Evolutionary conservation across 148 eudicot species (phyloP), one percentile per base, ranked within the genome.

Genomic region (Camellia lanceoleosa): DNA sequence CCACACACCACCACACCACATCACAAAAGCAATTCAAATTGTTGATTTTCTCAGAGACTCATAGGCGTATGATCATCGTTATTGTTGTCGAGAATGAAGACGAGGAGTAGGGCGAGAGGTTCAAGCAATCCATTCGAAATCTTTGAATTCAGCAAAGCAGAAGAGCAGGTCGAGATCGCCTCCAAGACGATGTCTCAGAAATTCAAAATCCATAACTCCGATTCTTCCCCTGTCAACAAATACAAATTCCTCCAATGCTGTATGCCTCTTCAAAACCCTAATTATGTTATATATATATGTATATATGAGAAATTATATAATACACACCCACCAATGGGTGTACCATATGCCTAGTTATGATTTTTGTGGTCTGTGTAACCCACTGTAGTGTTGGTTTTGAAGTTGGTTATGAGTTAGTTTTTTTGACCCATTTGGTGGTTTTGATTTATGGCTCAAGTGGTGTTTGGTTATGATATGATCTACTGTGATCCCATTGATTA

Each of bases 111-210:
- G 68, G 38, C 77, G 74, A 65, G 23, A 68, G 65, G 60, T 68
- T 56, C 58, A 43, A 52, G 84, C 76, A 59, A 78, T 41, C 74
- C 55, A 51, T 79, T 73, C 77, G 56, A 75, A 7, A 90, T 79
- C 49, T 91, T 80, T 44, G 90, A 88, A 6, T 91, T 91, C 85
- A 71, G 43, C 1, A 82, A 81, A 13, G 90, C 81, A 3, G 93
- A 89, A 30, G 78, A 82, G 71, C 56, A 73, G 20, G 23, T 75
- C 23, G 90, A 87, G 41, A 60, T 51, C 13, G 19, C 61, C 14
- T n/a, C 83, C 23, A 41, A 16, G 74, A 66, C 65, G 70, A 5
- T 47, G 72, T 10, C 81, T 61, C 42, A 80, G 10, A 86, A 86
- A 77, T 51, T 56, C 20, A 46, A 75, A 70, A 88, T 83, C 84